Evolutionary conservation across 306 rosid genomes (phyloP), one percentile per base, ranked within the genome.

Genomic region (Pterocarpus macrocarpus): DNA sequence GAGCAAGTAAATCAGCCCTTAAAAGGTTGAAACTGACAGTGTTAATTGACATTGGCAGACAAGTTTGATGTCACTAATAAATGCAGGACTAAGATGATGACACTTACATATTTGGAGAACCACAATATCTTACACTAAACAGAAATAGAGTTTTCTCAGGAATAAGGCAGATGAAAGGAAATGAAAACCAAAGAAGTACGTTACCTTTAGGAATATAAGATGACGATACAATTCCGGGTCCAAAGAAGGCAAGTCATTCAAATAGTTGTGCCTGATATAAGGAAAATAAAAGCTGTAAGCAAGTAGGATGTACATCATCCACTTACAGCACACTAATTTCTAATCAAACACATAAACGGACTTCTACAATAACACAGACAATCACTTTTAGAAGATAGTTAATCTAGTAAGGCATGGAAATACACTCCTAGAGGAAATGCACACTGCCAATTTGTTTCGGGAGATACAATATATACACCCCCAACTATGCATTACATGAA

Each of bases 211-310:
- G 88, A 95, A 95, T 70, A 95, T 93, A 83, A 95, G 99, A 83
- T 95, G 99, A 36, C 97, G 98, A 71, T 95, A 95, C 81, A 95
- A 86, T 77, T 95, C 99, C 17, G 94, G 97, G 81, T 95, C 99
- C 87, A 95, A 78, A 59, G 99, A 95, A 68, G 99, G 99, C 86
- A 95, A 87, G 79, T 95, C 98, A 84, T 95, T 95, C 70, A 95
- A 87, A 88, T 95, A 95, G 87, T 95, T 95, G 92, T 90, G 89
- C 91, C 99, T 95, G 85, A 58, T 59, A 70, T 44, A 76, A 72
- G 34, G 65, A 2, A 66, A 16, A 38, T 33, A 71, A 59, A 47
- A 44, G 67, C 63, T 78, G 75, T 63, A 30, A 72, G 67, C 63
- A 65, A 83, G 61, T 38, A 65, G 39, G 58, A 80, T 16, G 49